Evolutionary conservation across 148 eudicot genomes (phyloP).

Genomic region (Cornus suecica): DNA sequence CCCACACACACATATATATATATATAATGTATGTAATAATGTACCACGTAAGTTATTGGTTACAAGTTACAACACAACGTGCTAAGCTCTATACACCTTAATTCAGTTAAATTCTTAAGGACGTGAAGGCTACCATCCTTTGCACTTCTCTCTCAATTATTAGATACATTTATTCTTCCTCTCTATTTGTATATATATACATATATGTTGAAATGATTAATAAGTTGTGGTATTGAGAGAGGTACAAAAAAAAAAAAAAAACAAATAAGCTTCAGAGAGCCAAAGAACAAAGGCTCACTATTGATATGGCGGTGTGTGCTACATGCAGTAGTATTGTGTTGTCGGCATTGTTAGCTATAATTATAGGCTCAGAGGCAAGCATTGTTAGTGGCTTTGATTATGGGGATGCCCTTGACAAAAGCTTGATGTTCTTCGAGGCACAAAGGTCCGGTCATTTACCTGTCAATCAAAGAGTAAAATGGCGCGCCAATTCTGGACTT

Average conservation of each 20-base stretch:
- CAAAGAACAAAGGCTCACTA: neutral
- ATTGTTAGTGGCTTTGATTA: constrained; percentile 42
- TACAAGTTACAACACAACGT: constrained; percentile 21
- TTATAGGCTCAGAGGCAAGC: constrained; percentile 17
- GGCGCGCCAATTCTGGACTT: constrained; percentile 80
- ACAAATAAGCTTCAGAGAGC: neutral
- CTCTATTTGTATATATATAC: neutral
- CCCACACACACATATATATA: too few species aligned
- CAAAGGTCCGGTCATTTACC: constrained; percentile 84
- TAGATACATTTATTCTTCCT: neutral
- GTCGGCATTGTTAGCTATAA: constrained; percentile 1
- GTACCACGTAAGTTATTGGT: too few species aligned
- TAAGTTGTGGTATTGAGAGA: neutral
- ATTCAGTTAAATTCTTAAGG: constrained; percentile 4
- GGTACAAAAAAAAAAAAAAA: neutral
- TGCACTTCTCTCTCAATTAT: neutral
- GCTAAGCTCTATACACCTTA: constrained; percentile 26
- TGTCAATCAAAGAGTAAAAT: constrained; percentile 43
- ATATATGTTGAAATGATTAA: neutral
- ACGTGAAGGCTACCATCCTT: constrained; percentile 39
- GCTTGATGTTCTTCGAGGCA: constrained; percentile 77
- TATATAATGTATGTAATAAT: too few species aligned
- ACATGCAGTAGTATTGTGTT: neutral
- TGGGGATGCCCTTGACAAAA: constrained; percentile 64
- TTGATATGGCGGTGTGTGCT: constrained; percentile 5